A percentile compares a stretch with the other conserved stretches of the same genome.
Evolutionary conservation across 148 eudicot species (phyloP).

Genomic region (Nyssa sinensis): DNA sequence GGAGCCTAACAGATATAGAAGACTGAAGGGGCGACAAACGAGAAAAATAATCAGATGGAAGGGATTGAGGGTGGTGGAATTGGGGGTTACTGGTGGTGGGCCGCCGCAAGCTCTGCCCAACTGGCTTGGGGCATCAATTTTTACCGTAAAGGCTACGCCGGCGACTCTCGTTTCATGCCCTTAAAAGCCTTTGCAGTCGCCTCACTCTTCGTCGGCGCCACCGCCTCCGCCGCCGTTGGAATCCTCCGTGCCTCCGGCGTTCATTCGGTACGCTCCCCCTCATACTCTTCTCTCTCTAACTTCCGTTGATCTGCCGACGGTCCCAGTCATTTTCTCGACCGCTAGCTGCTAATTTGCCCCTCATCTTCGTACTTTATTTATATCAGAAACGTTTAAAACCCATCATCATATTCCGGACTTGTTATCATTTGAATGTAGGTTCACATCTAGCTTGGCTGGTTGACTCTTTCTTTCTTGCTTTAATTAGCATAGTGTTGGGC

Average conservation of each 20-base stretch:
- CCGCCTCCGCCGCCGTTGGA: constrained; percentile 44
- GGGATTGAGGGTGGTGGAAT: constrained; percentile 11
- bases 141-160: constrained; percentile 43
- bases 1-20: no score
- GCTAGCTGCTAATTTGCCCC: no score
- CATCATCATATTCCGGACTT: no score
- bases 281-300: neutral
- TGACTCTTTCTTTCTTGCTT: neutral
- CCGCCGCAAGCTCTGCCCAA: constrained; percentile 44
- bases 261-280: constrained; percentile 31
- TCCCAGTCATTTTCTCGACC: neutral
- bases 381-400: no score
- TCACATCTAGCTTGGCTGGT: neutral
- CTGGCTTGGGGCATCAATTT: constrained; percentile 37
- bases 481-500: neutral
- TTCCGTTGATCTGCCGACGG: no score
- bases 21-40: neutral
- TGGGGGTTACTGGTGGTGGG: constrained; percentile 43
- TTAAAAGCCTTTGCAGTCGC: constrained; percentile 63
- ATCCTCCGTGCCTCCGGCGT: constrained; percentile 44
- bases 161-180: constrained; percentile 49
- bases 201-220: constrained; percentile 64
- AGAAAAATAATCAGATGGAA: neutral
- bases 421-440: neutral
- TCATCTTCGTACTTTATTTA: no score